phyloP scores from a whole-genome alignment of 257 asterid species.

The Jacaranda mimosifolia region DNA sequence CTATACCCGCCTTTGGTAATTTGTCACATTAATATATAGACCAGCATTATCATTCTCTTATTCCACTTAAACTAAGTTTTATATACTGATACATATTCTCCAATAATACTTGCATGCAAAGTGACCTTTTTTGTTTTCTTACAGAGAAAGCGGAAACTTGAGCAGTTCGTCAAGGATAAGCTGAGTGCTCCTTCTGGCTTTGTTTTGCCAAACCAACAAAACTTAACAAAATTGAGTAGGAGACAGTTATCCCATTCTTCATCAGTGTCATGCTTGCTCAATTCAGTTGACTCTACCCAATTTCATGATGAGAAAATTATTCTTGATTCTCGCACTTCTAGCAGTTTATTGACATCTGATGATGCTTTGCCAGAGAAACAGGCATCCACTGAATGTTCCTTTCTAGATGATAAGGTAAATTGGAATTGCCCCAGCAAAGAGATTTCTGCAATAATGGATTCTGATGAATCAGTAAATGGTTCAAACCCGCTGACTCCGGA shows the following conservation, averaged over 20 bases:
- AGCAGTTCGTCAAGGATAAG: conserved; percentile 58
- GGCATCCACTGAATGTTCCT: conserved; percentile 42
- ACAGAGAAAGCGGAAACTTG: conserved; percentile 78
- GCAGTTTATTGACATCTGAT: conserved; percentile 56
- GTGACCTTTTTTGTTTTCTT: conserved; percentile 27
- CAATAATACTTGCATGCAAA: conserved; percentile 17
- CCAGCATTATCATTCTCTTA: conserved; percentile 4
- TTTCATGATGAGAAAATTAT: conserved; percentile 43
- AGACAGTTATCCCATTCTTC: conserved; percentile 57
- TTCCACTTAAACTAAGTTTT: conserved; percentile 17
- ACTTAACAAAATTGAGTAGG: conserved; percentile 45
- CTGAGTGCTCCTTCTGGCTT: conserved; percentile 50
- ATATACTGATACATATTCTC: neutral
- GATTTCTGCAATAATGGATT: conserved; percentile 43
- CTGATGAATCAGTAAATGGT: conserved; percentile 67
- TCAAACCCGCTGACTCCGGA: conserved; percentile 55
- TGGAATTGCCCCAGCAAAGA: conserved; percentile 42
- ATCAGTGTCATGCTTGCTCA: conserved; percentile 58
- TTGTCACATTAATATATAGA: neutral
- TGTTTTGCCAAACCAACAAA: conserved; percentile 48
- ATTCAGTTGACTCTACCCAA: conserved; percentile 52
- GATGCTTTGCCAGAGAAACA: conserved; percentile 48
- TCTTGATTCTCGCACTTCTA: conserved; percentile 52
- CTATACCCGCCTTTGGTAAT: conserved; percentile 20
- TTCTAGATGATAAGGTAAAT: conserved; percentile 39